Percentiles rank a stretch among this genome's conserved stretches.
Conservation (phyloP, 2,329 filamentous ascomycete species). For the Fusarium sp. region DNA sequence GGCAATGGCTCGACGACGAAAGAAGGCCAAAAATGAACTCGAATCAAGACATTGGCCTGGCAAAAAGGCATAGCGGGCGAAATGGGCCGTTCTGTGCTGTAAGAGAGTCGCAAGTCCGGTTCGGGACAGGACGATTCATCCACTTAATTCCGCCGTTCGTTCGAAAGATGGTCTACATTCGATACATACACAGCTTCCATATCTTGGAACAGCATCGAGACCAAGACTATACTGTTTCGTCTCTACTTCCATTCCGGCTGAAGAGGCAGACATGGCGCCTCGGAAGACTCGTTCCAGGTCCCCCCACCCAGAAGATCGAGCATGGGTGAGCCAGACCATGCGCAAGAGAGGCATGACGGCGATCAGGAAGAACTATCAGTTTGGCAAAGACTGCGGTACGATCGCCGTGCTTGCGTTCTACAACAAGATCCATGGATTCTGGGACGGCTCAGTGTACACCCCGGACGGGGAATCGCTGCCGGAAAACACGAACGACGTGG, state of each 20-base stretch:
- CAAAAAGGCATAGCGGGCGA: background rate
- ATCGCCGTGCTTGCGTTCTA: background rate
- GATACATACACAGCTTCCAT: too few species aligned
- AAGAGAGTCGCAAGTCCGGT: background rate
- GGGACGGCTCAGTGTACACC: background rate
- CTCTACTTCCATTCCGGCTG: background rate
- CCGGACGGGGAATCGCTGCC: background rate
- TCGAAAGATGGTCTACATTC: too few species aligned
- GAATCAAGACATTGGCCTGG: background rate
- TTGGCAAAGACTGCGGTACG: background rate
- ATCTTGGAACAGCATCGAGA: too few species aligned
- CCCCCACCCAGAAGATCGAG: background rate
- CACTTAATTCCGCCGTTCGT: background rate
- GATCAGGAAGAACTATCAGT: background rate
- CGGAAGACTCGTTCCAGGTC: background rate
- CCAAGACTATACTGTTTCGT: background rate
- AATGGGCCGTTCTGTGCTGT: background rate
- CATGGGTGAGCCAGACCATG: background rate
- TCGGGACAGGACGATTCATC: background rate
- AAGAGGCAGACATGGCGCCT: background rate
- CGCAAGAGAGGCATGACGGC: background rate
- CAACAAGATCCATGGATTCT: background rate
- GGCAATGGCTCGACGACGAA: background rate
- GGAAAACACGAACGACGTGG: background rate
- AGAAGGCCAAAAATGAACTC: background rate